Conservation (phyloP, 129 eudicot genomes). For the Smallanthus sonchifolius region DNA sequence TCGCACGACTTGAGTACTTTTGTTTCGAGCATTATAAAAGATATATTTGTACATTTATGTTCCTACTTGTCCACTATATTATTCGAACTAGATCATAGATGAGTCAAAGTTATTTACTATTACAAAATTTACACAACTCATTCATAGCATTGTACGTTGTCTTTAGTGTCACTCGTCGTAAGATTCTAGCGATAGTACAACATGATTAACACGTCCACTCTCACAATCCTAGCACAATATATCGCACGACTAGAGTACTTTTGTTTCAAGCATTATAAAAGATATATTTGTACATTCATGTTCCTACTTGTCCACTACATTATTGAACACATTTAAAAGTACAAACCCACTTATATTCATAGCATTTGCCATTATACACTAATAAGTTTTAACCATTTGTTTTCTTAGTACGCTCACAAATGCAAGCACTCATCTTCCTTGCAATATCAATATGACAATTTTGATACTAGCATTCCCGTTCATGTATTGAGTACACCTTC, state of each 20-base stretch:
- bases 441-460: neutral
- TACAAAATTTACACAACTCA: no score
- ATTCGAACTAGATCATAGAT: no score
- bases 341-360: neutral
- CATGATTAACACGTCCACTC: neutral
- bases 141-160: neutral
- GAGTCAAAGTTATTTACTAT: no score
- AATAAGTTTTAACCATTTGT: neutral
- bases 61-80: no score
- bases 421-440: neutral
- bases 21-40: no score
- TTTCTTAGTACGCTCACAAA: neutral
- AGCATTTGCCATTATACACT: neutral
- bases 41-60: no score
- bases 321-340: neutral
- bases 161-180: neutral
- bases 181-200: neutral
- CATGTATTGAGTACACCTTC: neutral
- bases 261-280: neutral
- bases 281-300: neutral
- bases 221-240: neutral
- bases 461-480: neutral
- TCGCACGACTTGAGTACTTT: no score
- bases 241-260: neutral
- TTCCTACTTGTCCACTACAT: neutral